Conservation (phyloP, 805 yeast species). For the Metschnikowia aberdeeniae region DNA sequence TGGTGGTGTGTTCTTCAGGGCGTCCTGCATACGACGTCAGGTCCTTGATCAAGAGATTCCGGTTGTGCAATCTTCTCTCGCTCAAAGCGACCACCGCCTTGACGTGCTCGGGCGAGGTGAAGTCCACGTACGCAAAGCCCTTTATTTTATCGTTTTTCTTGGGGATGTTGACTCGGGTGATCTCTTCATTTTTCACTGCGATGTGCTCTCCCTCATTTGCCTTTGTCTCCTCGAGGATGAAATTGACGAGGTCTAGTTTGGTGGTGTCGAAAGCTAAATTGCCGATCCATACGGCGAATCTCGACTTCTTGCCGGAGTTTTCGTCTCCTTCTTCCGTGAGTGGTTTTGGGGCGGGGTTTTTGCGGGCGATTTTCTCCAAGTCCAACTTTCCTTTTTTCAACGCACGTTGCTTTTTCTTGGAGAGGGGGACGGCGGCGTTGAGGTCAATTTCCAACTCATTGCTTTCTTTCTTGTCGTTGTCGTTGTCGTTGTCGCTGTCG, state of each 20-base stretch:
- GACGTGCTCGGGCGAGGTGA: conserved; percentile 57
- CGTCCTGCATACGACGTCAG: conserved; percentile 83
- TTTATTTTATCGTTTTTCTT: conserved; percentile 61
- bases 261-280: conserved; percentile 83
- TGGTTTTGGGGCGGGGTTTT: conserved; percentile 40
- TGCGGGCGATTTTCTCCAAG: conserved; percentile 47
- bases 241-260: conserved; percentile 65
- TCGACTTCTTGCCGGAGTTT: conserved; percentile 39
- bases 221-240: conserved; percentile 57
- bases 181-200: conserved; percentile 50
- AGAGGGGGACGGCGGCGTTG: conserved; percentile 55
- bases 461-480: background rate
- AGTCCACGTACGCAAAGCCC: conserved; percentile 91
- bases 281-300: conserved; percentile 90
- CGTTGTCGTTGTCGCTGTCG: background rate
- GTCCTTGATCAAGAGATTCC: conserved; percentile 81
- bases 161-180: conserved; percentile 81
- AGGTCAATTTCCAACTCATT: conserved; percentile 65
- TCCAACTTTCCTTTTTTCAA: conserved; percentile 78
- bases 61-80: conserved; percentile 73
- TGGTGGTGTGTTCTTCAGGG: conserved; percentile 54
- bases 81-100: conserved; percentile 59
- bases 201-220: conserved; percentile 26
- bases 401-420: conserved; percentile 86
- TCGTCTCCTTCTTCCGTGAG: conserved; percentile 28